Percentiles rank a stretch among this genome's conserved stretches.
phyloP scores from a whole-genome alignment of 2,329 filamentous ascomycete genomes.

The Chrysoporthe puriensis region DNA sequence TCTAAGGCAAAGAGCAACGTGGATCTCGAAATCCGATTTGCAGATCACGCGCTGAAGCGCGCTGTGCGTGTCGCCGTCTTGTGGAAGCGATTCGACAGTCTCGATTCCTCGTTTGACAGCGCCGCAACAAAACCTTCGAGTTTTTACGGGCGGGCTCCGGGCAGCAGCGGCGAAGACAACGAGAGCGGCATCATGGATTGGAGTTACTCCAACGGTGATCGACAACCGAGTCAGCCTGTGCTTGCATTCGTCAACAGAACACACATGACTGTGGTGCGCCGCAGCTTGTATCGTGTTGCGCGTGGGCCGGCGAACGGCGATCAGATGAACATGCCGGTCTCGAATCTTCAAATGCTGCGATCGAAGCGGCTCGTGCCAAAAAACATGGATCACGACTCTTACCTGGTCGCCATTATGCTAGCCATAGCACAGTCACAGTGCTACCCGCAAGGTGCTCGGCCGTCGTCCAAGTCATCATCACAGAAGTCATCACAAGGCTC shows the following conservation, averaged over 20 bases:
- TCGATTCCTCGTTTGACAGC: conserved; percentile 40
- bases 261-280: conserved; percentile 50
- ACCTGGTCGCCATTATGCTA: conserved; percentile 56
- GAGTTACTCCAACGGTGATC: conserved; percentile 18
- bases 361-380: conserved; percentile 51
- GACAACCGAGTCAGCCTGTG: conserved; percentile 36
- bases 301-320: conserved; percentile 43
- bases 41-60: conserved; percentile 47
- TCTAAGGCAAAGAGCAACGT: conserved; percentile 38
- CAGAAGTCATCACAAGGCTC: conserved; percentile 33
- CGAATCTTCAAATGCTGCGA: conserved; percentile 50
- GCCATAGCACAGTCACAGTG: conserved; percentile 62
- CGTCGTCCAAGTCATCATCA: conserved; percentile 29
- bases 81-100: conserved; percentile 48
- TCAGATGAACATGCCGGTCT: conserved; percentile 50
- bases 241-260: conserved; percentile 54
- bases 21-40: conserved; percentile 56
- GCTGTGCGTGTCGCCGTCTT: conserved; percentile 53
- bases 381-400: conserved; percentile 55
- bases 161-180: conserved; percentile 30
- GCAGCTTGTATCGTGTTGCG: conserved; percentile 51
- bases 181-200: conserved; percentile 32
- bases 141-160: conserved; percentile 37
- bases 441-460: conserved; percentile 40
- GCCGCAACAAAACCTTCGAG: conserved; percentile 39